phyloP scores from a whole-genome alignment of 305 asterid genomes.

The Solanum aculeatissimum region DNA sequence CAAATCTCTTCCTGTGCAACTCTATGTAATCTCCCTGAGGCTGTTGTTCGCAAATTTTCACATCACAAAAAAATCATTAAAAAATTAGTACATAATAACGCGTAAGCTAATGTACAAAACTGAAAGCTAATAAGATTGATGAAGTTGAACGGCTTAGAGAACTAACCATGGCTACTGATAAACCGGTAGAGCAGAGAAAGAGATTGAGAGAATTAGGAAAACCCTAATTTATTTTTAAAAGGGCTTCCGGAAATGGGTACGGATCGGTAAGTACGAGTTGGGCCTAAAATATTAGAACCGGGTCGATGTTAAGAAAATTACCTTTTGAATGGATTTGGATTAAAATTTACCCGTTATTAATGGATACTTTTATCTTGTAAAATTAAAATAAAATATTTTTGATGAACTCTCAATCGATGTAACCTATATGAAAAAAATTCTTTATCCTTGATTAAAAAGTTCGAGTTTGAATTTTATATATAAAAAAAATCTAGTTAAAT shows the following conservation, averaged over 20 bases:
- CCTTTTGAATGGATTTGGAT: background rate
- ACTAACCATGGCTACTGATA: background rate
- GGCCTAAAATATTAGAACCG: background rate
- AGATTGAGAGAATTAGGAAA: background rate
- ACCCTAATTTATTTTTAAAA: background rate
- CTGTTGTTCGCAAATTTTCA: constrained; percentile 21
- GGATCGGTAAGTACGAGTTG: background rate
- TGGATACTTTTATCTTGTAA: too few relatives aligned
- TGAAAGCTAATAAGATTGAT: background rate
- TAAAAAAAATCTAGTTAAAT: too few relatives aligned
- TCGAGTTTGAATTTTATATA: too few relatives aligned
- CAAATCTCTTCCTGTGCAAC: constrained; percentile 76
- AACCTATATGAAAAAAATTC: too few relatives aligned
- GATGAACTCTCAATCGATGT: too few relatives aligned
- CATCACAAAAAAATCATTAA: background rate
- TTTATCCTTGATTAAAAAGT: too few relatives aligned
- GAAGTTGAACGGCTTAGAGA: background rate
- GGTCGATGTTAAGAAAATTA: background rate
- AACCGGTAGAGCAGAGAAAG: background rate
- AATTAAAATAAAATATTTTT: too few relatives aligned
- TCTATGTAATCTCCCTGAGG: constrained; percentile 99
- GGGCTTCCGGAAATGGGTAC: background rate
- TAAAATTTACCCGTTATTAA: too few relatives aligned
- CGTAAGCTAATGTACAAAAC: background rate
- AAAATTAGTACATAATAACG: background rate